Conservation (phyloP, 2,329 filamentous ascomycete genomes). For the Trichoderma simmonsii region DNA sequence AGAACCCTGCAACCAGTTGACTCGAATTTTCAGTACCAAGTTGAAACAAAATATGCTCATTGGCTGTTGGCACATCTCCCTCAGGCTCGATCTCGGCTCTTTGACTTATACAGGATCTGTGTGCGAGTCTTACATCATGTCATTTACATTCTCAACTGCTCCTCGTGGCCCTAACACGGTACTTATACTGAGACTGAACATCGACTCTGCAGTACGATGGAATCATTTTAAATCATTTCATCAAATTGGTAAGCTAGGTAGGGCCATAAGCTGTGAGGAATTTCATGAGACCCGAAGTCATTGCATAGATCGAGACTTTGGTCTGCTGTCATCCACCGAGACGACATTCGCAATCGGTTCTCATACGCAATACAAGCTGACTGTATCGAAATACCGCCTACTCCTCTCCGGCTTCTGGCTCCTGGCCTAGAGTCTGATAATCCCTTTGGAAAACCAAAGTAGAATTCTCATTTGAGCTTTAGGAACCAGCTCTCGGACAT, state of each 20-base stretch:
- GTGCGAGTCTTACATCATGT: neutral
- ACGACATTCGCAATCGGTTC: neutral
- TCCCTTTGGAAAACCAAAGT: neutral
- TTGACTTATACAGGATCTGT: neutral
- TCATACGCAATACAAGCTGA: neutral
- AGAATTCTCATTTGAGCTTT: neutral
- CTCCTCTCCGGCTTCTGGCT: neutral
- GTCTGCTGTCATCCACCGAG: neutral
- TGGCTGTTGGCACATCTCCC: neutral
- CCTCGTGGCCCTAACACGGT: neutral
- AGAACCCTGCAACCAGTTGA: neutral
- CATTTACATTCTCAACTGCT: neutral
- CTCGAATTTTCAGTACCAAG: neutral
- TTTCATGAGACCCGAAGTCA: neutral
- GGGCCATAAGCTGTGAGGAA: no score
- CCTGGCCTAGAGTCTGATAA: neutral
- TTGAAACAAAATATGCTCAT: neutral
- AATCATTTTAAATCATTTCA: neutral
- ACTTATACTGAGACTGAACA: neutral
- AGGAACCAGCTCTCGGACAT: neutral
- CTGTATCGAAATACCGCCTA: neutral
- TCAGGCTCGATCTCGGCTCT: neutral
- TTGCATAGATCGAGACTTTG: neutral
- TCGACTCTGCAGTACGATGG: neutral
- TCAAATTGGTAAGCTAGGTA: neutral